Base-by-base conservation (phyloP, 768 basidiomycete species). In the Gyrodon lividus region DNA sequence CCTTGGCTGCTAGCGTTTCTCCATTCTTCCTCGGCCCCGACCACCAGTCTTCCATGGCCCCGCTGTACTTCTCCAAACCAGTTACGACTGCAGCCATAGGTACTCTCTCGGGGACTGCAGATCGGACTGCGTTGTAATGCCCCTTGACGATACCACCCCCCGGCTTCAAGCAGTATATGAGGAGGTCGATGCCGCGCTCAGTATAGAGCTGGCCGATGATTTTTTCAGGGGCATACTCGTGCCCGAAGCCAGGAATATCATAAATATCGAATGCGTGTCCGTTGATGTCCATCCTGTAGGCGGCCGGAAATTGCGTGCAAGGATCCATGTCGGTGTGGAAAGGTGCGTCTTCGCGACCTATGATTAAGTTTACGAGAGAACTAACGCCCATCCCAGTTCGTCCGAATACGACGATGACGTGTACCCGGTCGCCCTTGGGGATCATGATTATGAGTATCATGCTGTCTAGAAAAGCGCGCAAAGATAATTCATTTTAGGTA, bases 41-140 rank as follows among this genome's bases (percentile, higher is more conserved):
- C 74, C 74, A 74, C 74, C 56, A 70, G 28, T 50, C 52, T 13
- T 67, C 66, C 67, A 68, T 68, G 51, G 62, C 45, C 26, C 33
- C 34, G 38, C 57, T 43, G 22, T 71, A 66, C 46, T 73, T 66
- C 58, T 74, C 73, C 44, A 74, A 59, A 1, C 63, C 68, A 0
- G 72, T 74, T 16, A 74, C 60, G 19, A 71, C 68, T n/a, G 69
- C 57, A 9, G 72, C 74, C 26, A 74, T 64, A 6, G 72, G 74
- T 8, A 74, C 74, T 28, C 67, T 64, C 47, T 61, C 65, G 35
- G 67, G 60, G 39, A 52, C 61, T 7, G 55, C 66, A 49, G 58
- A 67, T 46, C 57, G 68, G 26, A 69, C 50, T 22, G 54, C 55
- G 17, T 45, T 67, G 55, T 48, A 65, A 12, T 63, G 43, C 22